These are phyloP conservation scores for Beauveria scarabaeidicola DNA, from an alignment of 2,329 filamentous ascomycete species.

Conservation along the genomic window DNA sequence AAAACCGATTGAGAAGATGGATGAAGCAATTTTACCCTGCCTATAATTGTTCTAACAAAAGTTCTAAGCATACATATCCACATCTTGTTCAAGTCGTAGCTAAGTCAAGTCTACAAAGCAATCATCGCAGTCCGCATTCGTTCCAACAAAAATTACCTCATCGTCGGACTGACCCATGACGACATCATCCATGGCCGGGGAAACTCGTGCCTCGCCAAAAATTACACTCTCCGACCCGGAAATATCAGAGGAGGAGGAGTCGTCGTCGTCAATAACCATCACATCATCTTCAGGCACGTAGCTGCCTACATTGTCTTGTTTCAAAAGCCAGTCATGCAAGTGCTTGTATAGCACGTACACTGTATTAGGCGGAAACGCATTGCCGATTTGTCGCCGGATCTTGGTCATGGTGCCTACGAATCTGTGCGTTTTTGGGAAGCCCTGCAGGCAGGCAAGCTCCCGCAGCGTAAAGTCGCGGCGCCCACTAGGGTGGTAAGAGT, in stretches of 20 bases:
- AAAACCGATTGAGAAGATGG: not conserved
- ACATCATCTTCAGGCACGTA: slow-evolving; percentile 14
- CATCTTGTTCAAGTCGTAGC: not conserved
- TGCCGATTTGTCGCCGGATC: slow-evolving; percentile 62
- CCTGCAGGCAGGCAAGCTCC: slow-evolving; percentile 62
- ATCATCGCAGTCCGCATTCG: not conserved
- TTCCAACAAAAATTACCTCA: slow-evolving; percentile 6
- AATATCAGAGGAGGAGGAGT: slow-evolving; percentile 17
- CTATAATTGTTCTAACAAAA: not conserved
- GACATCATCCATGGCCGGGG: slow-evolving; percentile 21
- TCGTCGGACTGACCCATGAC: slow-evolving; percentile 5
- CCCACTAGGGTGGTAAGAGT: slow-evolving; percentile 59
- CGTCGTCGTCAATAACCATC: slow-evolving; percentile 19
- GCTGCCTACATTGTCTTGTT: slow-evolving; percentile 29
- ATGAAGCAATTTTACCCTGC: not conserved
- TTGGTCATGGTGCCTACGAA: slow-evolving; percentile 39
- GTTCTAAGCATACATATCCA: not conserved
- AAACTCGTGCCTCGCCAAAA: slow-evolving; percentile 8
- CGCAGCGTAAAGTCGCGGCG: slow-evolving; percentile 53
- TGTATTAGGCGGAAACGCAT: slow-evolving; percentile 62
- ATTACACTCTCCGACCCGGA: slow-evolving; percentile 5
- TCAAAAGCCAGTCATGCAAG: slow-evolving; percentile 36
- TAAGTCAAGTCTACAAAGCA: slow-evolving; percentile 6
- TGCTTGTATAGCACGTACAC: slow-evolving; percentile 43
- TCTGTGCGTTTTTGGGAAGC: slow-evolving; percentile 53